Base-by-base conservation (phyloP, 805 yeast genomes). In the Starmerella kuoi region DNA sequence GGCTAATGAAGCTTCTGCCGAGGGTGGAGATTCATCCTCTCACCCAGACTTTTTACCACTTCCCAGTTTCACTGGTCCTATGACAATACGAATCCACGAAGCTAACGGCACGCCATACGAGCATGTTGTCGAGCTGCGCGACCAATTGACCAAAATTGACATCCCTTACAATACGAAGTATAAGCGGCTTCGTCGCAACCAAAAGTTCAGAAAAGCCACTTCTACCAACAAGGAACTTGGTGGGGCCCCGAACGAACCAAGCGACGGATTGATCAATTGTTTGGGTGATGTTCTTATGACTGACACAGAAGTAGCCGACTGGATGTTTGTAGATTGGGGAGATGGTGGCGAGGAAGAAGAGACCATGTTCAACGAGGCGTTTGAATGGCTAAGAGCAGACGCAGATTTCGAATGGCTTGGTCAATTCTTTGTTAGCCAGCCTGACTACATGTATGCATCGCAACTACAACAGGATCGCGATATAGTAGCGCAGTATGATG, bases 31-130 rank as follows among this genome's bases (percentile, higher is more conserved):
- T 5, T n/a, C n/a, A n/a, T 12, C 26, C 32, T 24, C 28, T 25
- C 14, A 26, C 15, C 31, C 40, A 5, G 34, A 42, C 25, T 48
- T 48, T 24, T 17, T 19, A 5, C 48, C 51, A 14, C 35, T 28
- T 22, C 15, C 44, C 5, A 28, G 38, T 18, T 57, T 56, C 40
- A 72, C 83, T 0, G 99, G 99, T 0, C 95, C 97, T 0, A 84
- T 91, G 82, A 91, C 99, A 0, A 83, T 91, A 28, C 68, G 98
- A 55, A 87, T 91, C 28, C 98, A 91, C 58, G 99, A 91, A 56
- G 93, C 95, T 0, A 97, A 91, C 60, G 98, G 98, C 7, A 85
- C 97, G 0, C 98, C 99, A 0, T 91, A 91, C 57, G 99, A 91
- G 56, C 99, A 91, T 59, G 88, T 91, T 37, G 95, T 91, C 19